Evolutionary conservation across 1,284 basidiomycete species (phyloP), one percentile per base, ranked within the genome.

Genomic region (Irpex sp.): DNA sequence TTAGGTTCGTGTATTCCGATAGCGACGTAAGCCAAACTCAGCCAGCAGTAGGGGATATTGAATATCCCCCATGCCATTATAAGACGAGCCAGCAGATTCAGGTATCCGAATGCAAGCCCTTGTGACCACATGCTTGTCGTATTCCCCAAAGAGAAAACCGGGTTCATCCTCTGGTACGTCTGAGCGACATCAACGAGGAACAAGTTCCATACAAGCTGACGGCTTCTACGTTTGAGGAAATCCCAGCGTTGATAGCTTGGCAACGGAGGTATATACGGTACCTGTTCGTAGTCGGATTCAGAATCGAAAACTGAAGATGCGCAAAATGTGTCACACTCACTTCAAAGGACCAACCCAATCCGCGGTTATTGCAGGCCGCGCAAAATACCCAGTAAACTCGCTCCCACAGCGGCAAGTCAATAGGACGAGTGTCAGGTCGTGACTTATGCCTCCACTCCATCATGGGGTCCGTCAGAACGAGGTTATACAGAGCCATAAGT

Each of bases 1-100:
- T 63, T 63, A 0, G 76, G 73, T 21, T 69, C 61, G 31, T 54
- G 47, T n/a, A 51, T 39, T 31, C 61, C 26, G 9, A 9, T 31
- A 4, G 56, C 47, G 11, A 61, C 61, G 8, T 17, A 37, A 31
- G 37, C 21, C 7, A 58, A 7, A 3, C 39, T 47, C 4, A 51
- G 13, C 17, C 19, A 47, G 56, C 51, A 39, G 49, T 61, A 61
- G 1, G 17, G 15, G 31, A 61, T 51, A 35, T 57, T 58, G 53
- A 55, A 55, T n/a, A 58, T 51, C 5, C 26, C 46, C 31, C 21
- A 49, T 4, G 33, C 47, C n/a, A 21, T 13, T n/a, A 46, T 54
- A 26, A 51, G 43, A 9, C 47, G n/a, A 6, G 46, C 19, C 1
- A 58, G 56, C n/a, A 54, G 31, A 13, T 55, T 55, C 11, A 55